These are phyloP conservation scores for Plantago coronopus DNA, from an alignment of 305 asterid species.

Conservation along the genomic window DNA sequence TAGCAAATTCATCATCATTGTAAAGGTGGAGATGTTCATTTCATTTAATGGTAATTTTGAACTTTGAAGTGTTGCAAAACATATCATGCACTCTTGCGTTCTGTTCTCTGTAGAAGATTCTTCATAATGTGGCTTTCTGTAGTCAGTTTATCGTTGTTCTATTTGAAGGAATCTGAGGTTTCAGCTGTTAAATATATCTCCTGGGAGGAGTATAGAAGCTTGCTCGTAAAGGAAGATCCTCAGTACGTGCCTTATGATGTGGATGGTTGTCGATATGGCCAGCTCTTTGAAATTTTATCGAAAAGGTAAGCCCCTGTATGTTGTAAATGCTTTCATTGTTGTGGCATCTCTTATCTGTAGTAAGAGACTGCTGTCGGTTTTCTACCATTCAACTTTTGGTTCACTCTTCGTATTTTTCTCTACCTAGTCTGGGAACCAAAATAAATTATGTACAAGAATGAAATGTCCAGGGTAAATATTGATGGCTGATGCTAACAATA, in stretches of 20 bases:
- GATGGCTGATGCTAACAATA: too few species aligned
- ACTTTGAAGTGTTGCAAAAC: not conserved
- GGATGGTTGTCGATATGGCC: slow-evolving; percentile 61
- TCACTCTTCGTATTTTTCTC: too few species aligned
- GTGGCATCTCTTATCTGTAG: slow-evolving; percentile 20
- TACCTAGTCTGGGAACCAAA: not conserved
- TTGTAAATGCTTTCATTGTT: slow-evolving; percentile 15
- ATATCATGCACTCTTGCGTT: too few species aligned
- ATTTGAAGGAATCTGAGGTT: slow-evolving; percentile 91
- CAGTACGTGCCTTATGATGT: slow-evolving; percentile 73
- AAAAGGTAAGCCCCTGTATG: slow-evolving; percentile 52
- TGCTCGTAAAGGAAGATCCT: slow-evolving; percentile 76
- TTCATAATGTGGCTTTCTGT: not conserved
- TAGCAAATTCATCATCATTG: not conserved
- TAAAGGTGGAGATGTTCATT: too few species aligned
- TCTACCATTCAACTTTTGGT: too few species aligned
- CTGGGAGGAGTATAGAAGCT: slow-evolving; percentile 60
- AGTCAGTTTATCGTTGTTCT: not conserved
- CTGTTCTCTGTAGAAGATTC: not conserved
- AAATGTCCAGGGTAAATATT: not conserved
- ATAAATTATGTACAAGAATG: not conserved
- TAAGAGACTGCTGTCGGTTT: slow-evolving; percentile 5
- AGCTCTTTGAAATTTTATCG: slow-evolving; percentile 66
- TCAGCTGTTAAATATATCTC: slow-evolving; percentile 88
- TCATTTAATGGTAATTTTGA: not conserved